Evolutionary conservation across 805 yeast genomes (phyloP), one percentile per base, ranked within the genome.

Genomic region (Ogataea thermomethanolica): DNA sequence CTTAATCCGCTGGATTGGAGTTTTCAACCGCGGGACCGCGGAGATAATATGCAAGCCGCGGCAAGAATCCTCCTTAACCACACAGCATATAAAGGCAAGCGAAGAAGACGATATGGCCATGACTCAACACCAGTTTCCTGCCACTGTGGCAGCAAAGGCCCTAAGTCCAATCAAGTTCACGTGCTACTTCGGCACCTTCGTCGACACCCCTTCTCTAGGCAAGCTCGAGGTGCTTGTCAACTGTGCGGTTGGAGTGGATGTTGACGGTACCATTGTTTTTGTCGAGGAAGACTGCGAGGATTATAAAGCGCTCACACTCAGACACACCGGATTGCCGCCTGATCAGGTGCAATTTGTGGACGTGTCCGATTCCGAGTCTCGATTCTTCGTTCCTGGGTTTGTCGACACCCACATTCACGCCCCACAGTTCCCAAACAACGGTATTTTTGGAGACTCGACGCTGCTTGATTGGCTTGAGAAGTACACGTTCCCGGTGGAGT

Each of bases 401-500:
- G 64, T 85, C 5, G 95, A 86, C 52, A 83, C 93, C 1, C 95
- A 85, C 58, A 81, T 82, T 33, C 95, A 85, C 60, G 93, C 95
- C 1, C 80, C 95, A 2, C 95, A 85, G 60, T 85, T 76, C 53
- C 93, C 93, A 9, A 85, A 85, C 58, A 69, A 72, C 34, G 93
- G 95, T 8, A 78, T 93, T 20, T 91, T 95, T 46, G 90, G 95
- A 20, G 82, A 81, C 44, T 70, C 87, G 2, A 91, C 95, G 1
- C 68, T 93, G 30, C 66, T 93, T 41, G 95, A 91, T 49, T 93
- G 99, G 99, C 71, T 93, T 33, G 74, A 78, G 20, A 78, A 74
- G 15, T 89, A 88, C 59, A 93, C 99, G 0, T 93, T 90, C 69
- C 95, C 96, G 1, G 62, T 90, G 41, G 99, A 93, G 62, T 68